These are phyloP conservation scores for Ormosia semicastrata DNA, from an alignment of 306 rosid genomes.

Conservation along the genomic window DNA sequence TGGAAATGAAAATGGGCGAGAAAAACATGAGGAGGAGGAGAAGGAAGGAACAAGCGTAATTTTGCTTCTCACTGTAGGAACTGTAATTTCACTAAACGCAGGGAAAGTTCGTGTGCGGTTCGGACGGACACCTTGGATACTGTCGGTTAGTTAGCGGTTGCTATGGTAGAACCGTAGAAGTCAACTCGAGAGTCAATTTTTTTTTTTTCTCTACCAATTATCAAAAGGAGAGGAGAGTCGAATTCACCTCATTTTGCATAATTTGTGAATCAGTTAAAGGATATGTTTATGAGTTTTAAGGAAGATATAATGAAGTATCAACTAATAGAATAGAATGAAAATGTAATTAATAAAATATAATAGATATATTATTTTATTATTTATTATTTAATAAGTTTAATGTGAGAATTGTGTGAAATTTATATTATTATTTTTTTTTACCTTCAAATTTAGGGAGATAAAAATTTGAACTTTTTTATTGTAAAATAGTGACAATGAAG, in stretches of 20 bases:
- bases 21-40: not conserved
- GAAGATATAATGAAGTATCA: too few species aligned
- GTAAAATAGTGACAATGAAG: too few species aligned
- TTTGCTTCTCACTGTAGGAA: not conserved
- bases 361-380: too few species aligned
- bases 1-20: not conserved
- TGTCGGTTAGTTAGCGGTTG: not conserved
- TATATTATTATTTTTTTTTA: too few species aligned
- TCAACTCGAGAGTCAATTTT: not conserved
- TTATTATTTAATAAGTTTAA: too few species aligned
- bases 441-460: too few species aligned
- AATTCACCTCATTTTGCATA: not conserved
- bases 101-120: slow-evolving; percentile 23
- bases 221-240: not conserved
- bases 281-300: too few species aligned
- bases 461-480: too few species aligned
- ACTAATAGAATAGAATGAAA: too few species aligned
- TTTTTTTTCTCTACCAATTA: not conserved
- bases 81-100: slow-evolving; percentile 15
- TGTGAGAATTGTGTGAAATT: too few species aligned
- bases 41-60: not conserved
- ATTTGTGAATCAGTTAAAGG: too few species aligned
- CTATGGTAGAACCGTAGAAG: not conserved
- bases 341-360: too few species aligned
- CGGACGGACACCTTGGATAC: not conserved